phyloP scores from a whole-genome alignment of 306 rosid genomes.

The Gynostemma pentaphyllum region DNA sequence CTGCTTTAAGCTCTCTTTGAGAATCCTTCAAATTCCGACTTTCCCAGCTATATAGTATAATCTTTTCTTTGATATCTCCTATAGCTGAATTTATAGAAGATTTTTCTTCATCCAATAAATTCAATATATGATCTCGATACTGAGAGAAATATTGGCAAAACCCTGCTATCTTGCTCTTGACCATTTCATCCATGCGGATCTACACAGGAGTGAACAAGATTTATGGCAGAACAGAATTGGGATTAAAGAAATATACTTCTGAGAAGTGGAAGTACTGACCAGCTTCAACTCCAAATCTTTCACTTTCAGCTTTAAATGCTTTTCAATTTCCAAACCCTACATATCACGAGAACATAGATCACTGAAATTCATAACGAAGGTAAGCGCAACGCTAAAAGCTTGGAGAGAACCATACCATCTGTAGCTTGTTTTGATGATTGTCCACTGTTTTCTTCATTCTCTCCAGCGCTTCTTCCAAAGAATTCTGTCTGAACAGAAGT shows the following conservation, averaged over 20 bases:
- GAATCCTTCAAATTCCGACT: constrained; percentile 20
- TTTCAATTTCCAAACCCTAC: constrained; percentile 95
- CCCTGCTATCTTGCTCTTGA: constrained; percentile 39
- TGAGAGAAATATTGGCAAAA: constrained; percentile 42
- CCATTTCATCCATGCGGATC: constrained; percentile 39
- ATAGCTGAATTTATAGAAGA: constrained; percentile 41
- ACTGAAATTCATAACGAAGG: constrained; percentile 10
- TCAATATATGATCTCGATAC: constrained; percentile 36
- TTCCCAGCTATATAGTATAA: constrained; percentile 26
- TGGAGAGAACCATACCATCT: constrained; percentile 43
- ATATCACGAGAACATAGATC: constrained; percentile 22
- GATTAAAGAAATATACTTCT: background rate
- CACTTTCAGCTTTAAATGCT: constrained; percentile 72
- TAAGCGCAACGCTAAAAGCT: background rate
- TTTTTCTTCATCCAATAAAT: constrained; percentile 56
- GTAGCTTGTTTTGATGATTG: constrained; percentile 58
- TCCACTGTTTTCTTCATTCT: constrained; percentile 47
- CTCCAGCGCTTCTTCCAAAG: constrained; percentile 81
- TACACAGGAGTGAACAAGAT: constrained; percentile 28
- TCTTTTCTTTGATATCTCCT: constrained; percentile 39
- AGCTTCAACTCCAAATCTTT: constrained; percentile 54
- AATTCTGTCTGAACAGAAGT: constrained; percentile 97
- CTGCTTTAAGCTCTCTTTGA: constrained; percentile 33
- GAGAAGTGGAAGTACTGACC: constrained; percentile 38
- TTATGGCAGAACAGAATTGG: constrained; percentile 12